Base-by-base conservation (phyloP, 495 filamentous ascomycete genomes). In the Aspergillus bertholletiae region DNA sequence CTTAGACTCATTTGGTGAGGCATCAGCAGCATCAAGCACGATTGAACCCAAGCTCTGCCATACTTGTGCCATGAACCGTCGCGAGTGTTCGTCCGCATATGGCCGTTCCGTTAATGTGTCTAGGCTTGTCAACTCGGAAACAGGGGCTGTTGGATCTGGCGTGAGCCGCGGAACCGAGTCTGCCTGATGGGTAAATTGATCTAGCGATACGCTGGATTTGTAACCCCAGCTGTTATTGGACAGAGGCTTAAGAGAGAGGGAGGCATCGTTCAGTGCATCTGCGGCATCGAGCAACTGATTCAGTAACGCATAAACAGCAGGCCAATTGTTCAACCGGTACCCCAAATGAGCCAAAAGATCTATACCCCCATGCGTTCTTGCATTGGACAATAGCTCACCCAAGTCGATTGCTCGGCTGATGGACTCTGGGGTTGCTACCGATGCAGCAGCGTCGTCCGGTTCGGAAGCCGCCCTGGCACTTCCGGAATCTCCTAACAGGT, bases 1-100 rank as follows among this genome's bases (percentile, higher is more conserved):
- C 43, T 73, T 74, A 12, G 70, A 68, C 41, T 73, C 67, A 26
- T 67, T 62, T n/a, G 65, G 53, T 24, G 68, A 37, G 7, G 56
- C 59, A 54, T 82, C 75, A 6, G 79, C 74, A 32, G 82, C 81
- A 26, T 65, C 63, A 7, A 86, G 54, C 13, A 84, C 75, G 65
- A 87, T 80, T 20, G 59, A 71, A 0, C 82, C 85, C 22, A 87
- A 67, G 53, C 60, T 79, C 53, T 65, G 56, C 48, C 58, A 74
- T 41, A 69, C 60, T 58, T 81, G 54, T 55, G 56, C 46, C 60
- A 74, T 57, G n/a, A 68, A 56, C 3, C 56, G 52, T 11, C 57
- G 54, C 5, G 48, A 55, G 37, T 69, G 49, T 28, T 60, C 58
- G 5, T 62, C 52, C 11, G 61, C 62, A 26, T 60, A 62, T 7